Base-by-base conservation (phyloP, 331 rosid genomes). In the Rhamnella rubrinervis region DNA sequence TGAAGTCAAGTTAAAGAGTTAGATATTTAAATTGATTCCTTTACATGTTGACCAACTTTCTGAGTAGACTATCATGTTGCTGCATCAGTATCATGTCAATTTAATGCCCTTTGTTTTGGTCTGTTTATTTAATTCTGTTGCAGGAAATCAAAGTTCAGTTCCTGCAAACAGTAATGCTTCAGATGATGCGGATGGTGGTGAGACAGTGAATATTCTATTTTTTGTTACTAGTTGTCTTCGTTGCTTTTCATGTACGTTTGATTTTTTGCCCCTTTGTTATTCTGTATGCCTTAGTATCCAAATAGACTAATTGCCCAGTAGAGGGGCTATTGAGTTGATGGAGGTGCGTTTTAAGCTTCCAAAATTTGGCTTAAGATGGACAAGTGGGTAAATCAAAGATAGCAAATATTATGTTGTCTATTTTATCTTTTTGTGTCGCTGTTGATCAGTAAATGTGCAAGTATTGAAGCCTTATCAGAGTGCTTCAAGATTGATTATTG, bases 121-220 rank as follows among this genome's bases (percentile, higher is more conserved):
- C 1, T 6, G 6, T 52, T 15, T 31, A 31, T 31, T 52, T 52
- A 25, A 71, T 68, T 70, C 28, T 19, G 37, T 71, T 60, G 41
- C 77, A 91, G 97, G 89, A 75, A 78, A 63, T 84, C 89, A 80
- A 73, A 84, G 71, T 81, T 80, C 79, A 16, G 68, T 66, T 78
- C 87, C 90, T 8, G 55, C 84, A 66, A 81, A 85, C 64, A 38
- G n/a, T 49, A 71, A 47, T 16, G 82, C 85, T 71, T 72, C 88
- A 65, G 80, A 81, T 51, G 87, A 82, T 63, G 95, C 11, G 12
- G 89, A 85, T 78, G 97, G 75, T 63, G 98, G 98, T 93, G 74
- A 88, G 92, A 55, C 56, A 55, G 56, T 56, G 21, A 23, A 63
- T 73, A 7, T 66, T 56, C 9, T 56, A 31, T 75, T 76, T 75